Evolutionary conservation across 495 filamentous ascomycete genomes (phyloP).

Genomic region (Pyrenula aspistea): DNA sequence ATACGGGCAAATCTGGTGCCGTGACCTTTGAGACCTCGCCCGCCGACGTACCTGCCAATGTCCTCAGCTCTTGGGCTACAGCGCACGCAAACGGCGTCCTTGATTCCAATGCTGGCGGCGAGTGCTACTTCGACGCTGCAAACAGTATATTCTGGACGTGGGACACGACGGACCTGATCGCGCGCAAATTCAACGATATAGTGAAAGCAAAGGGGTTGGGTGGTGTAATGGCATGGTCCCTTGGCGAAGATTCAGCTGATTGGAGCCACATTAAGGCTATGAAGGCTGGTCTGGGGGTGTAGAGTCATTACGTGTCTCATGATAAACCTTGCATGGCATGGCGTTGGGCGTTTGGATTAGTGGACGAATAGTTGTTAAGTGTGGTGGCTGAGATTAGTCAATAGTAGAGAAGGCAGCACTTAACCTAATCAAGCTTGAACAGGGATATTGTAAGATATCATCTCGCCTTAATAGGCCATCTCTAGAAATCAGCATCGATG

Average conservation of each 20-base stretch:
- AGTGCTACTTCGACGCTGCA: conserved; percentile 54
- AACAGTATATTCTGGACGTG: conserved; percentile 62
- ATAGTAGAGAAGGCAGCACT: no score
- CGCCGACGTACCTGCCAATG: conserved; percentile 26
- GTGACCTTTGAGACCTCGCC: conserved; percentile 38
- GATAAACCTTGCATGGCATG: no score
- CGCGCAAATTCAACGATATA: conserved; percentile 50
- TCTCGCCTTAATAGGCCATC: no score
- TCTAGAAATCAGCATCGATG: no score
- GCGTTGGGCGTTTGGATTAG: no score
- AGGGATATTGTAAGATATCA: no score
- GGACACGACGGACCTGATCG: conserved; percentile 52
- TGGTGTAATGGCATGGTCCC: conserved; percentile 61
- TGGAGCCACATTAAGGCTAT: conserved; percentile 49
- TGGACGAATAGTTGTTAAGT: no score
- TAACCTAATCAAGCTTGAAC: no score
- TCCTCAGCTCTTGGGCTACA: conserved; percentile 5
- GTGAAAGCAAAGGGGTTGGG: conserved; percentile 46
- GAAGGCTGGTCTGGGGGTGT: conserved; percentile 24
- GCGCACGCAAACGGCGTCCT: conserved; percentile 42
- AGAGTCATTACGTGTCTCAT: no score
- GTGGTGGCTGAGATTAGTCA: no score
- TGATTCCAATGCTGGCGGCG: conserved; percentile 47
- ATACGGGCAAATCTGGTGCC: conserved; percentile 49
- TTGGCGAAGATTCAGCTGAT: conserved; percentile 56